Percentiles rank a stretch among this genome's conserved stretches.
Conservation (phyloP, 192 early-diverging fungal species). For the Thamnidium elegans region DNA sequence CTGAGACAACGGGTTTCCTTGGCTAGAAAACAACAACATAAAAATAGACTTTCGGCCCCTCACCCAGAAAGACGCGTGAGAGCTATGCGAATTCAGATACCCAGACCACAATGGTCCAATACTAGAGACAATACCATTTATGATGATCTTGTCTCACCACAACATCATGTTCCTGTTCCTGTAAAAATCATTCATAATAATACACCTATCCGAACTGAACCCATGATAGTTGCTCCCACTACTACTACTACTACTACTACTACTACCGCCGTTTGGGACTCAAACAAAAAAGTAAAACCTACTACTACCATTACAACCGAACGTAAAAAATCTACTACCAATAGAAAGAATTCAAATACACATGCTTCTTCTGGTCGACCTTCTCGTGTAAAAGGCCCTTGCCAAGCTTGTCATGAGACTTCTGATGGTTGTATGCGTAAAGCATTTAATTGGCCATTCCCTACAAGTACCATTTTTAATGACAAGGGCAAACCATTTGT, state of each 20-base stretch:
- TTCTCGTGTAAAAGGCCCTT: slow-evolving; percentile 34
- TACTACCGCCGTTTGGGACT: no score
- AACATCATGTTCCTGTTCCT: no score
- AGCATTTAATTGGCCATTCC: slow-evolving; percentile 42
- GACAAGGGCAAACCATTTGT: slow-evolving; percentile 37
- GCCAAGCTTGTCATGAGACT: slow-evolving; percentile 37
- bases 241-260: no score
- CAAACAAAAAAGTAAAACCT: no score
- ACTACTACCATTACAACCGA: no score
- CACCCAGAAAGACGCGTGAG: slow-evolving; percentile 11
- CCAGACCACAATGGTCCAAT: slow-evolving; percentile 5
- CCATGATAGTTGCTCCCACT: no score
- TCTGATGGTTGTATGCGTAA: slow-evolving; percentile 43
- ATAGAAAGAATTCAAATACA: not conserved
- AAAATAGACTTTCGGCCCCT: slow-evolving; percentile 15
- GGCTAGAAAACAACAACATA: slow-evolving; percentile 1
- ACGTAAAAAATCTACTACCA: no score
- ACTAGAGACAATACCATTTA: not conserved
- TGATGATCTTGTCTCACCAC: not conserved
- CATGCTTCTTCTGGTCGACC: slow-evolving; percentile 22
- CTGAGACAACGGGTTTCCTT: slow-evolving; percentile 22
- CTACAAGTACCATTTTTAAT: slow-evolving; percentile 24
- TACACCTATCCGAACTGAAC: no score
- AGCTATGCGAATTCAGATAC: slow-evolving; percentile 19
- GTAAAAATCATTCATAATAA: no score